Evolutionary conservation across 257 asterid genomes (phyloP).

Genomic region (Solanum medicagineum): DNA sequence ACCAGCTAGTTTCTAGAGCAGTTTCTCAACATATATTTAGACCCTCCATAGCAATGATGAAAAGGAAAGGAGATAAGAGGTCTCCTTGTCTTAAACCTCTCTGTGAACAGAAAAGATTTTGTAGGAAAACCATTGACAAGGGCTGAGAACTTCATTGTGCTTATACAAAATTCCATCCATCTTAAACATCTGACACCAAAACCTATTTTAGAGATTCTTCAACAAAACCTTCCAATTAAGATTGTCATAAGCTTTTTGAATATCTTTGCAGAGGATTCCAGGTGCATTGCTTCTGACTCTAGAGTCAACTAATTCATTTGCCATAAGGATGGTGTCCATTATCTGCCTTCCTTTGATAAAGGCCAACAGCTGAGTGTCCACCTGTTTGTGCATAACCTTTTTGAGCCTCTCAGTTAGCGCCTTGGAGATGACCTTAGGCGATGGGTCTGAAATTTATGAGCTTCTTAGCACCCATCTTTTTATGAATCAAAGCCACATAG

Average conservation of each 20-base stretch:
- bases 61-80: background rate
- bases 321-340: background rate
- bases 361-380: background rate
- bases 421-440: background rate
- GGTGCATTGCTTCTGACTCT: background rate
- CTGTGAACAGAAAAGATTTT: background rate
- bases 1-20: background rate
- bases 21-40: background rate
- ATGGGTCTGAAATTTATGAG: background rate
- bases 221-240: background rate
- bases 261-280: background rate
- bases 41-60: background rate
- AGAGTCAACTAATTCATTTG: background rate
- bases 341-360: background rate
- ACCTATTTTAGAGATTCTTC: background rate
- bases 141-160: background rate
- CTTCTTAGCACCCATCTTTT: background rate
- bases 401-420: background rate
- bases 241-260: background rate
- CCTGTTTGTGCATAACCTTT: background rate
- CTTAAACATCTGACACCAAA: background rate
- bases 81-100: background rate
- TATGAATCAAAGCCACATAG: background rate
- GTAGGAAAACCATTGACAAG: background rate
- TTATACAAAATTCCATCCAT: background rate